Evolutionary conservation across 441 rosid genomes (phyloP), one percentile per base, ranked within the genome.

Genomic region (Omphalea diandra): DNA sequence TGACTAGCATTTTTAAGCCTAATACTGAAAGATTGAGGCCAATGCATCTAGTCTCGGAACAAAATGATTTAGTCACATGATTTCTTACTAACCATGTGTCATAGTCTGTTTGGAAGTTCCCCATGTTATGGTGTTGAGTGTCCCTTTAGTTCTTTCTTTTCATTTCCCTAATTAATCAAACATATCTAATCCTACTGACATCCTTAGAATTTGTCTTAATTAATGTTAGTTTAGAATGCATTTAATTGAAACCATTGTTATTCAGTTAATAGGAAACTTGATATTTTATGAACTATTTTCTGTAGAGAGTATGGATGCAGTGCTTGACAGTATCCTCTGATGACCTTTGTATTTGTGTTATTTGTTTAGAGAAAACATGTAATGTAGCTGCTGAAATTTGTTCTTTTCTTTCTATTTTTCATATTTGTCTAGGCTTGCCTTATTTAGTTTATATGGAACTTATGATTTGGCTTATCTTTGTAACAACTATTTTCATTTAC

Each of bases 351-450:
- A 83, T 82, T 11, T 94, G 98, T 77, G 95, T 97, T 33, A 97
- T 94, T 70, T 91, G 98, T 86, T 79, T 94, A 55, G 98, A 91
- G 81, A 87, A 91, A 82, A 85, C 79, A 26, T 91, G 97, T 64
- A 90, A 86, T 61, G 94, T 91, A 27, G 98, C 97, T 49, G 94
- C 97, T 65, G 97, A 94, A 91, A 97, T 97, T 90, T 35, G 57
- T 77, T 74, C 67, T 65, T 47, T 69, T 49, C 33, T 58, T 58
- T 46, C 69, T 11, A 64, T 43, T 54, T 40, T 43, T 31, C 61
- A 38, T 65, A 50, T 58, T 47, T 72, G 7, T n/a, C n/a, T n/a
- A n/a, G n/a, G n/a, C n/a, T n/a, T n/a, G n/a, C n/a, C n/a, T n/a
- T n/a, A n/a, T n/a, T 38, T 27, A n/a, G n/a, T n/a, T n/a, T n/a